A percentile compares a stretch with the other conserved stretches of the same genome.
Evolutionary conservation across 805 yeast genomes (phyloP).

Genomic region (Kuraishia hungarica): DNA sequence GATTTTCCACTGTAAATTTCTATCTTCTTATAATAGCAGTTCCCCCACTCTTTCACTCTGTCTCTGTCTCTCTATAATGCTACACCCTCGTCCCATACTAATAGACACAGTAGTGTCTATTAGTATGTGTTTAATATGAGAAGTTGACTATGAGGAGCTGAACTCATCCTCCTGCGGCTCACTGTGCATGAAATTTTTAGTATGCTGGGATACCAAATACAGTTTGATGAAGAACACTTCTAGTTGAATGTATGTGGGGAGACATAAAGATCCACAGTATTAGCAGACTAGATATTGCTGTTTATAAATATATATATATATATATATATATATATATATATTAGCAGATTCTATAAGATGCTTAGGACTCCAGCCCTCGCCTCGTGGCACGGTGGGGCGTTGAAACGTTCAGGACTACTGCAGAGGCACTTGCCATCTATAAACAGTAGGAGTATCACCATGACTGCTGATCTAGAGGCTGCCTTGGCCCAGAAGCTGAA

Average conservation of each 20-base stretch:
- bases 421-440: neutral
- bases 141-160: no score
- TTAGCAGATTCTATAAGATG: neutral
- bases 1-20: no score
- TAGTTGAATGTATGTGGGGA: neutral
- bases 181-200: neutral
- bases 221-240: neutral
- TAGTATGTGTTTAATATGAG: no score
- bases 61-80: no score
- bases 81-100: no score
- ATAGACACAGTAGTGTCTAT: no score
- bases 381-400: neutral
- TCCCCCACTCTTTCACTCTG: no score
- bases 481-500: constrained; percentile 21
- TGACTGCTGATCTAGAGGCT: constrained; percentile 27
- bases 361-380: neutral
- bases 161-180: neutral
- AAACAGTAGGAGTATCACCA: constrained; percentile 7
- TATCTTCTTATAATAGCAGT: no score
- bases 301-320: no score
- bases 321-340: no score
- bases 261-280: no score
- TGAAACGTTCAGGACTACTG: neutral
- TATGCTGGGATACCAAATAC: neutral
- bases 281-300: no score